Evolutionary conservation across 225 moss, liverwort and hornwort species (phyloP), one percentile per base, ranked within the genome.

Genomic region (Sphagnum contortum): DNA sequence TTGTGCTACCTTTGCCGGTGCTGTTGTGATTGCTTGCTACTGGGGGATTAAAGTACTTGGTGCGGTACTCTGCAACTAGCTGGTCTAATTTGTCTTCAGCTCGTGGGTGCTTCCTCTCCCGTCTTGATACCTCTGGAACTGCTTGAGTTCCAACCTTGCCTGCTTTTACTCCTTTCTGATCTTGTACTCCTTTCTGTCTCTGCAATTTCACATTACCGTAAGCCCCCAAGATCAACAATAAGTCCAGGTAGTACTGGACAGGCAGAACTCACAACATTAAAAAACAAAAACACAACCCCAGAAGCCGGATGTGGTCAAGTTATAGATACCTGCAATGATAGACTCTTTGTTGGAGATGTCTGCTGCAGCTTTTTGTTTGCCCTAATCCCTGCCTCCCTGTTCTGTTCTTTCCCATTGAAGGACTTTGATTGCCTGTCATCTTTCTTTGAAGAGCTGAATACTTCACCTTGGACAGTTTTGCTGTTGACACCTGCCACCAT

Each of bases 61-160:
- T 70, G 13, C 89, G 89, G 68, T 94, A 94, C 69, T 91, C 83
- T 9, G 80, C 77, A 48, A 89, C 91, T 8, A 94, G 80, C 68
- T 73, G 66, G 69, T 94, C 94, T 68, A 94, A 66, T 61, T 82
- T 89, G 72, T 89, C 85, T 45, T 83, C 79, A 57, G 74, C 74
- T 63, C 75, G 77, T 51, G 67, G 76, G 50, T 81, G 81, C 46
- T 81, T 85, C 60, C 67, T 76, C 56, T 67, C 76, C 61, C 81
- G 75, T 75, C 74, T 76, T 0, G 67, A 50, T 73, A 63, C 72
- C 57, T 72, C 70, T 11, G 47, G 57, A 5, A 56, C 59, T 10
- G 9, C 9, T 46, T 81, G 68, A 46, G 47, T 45, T 14, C 49
- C 65, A 44, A 12, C 1, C 5, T 8, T 10, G 48, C 47, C 61